phyloP scores from a whole-genome alignment of 2,329 filamentous ascomycete genomes.

The Scopulariopsis brevicaulis region DNA sequence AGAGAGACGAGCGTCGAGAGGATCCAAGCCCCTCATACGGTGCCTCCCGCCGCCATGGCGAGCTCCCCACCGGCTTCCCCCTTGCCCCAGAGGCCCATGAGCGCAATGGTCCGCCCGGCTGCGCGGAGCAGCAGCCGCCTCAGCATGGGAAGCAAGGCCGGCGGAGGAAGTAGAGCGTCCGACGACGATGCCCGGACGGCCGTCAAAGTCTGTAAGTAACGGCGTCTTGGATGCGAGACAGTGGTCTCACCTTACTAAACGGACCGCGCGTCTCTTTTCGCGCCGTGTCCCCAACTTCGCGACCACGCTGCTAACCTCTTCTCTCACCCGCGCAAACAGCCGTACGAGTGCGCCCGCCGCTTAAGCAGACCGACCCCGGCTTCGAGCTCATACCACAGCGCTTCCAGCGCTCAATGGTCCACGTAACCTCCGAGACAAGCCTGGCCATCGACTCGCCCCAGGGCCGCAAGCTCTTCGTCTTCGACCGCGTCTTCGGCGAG shows the following conservation, averaged over 20 bases:
- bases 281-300: constrained; percentile 1
- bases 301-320: background rate
- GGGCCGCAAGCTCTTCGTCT: constrained; percentile 90
- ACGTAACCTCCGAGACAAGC: constrained; percentile 76
- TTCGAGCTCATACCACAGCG: constrained; percentile 92
- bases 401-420: constrained; percentile 87
- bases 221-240: background rate
- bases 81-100: constrained; percentile 59
- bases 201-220: constrained; percentile 75
- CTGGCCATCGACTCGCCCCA: constrained; percentile 84
- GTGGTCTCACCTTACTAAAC: background rate
- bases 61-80: constrained; percentile 61
- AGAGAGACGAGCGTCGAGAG: background rate
- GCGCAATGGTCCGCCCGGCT: constrained; percentile 65
- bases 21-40: background rate
- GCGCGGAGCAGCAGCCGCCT: constrained; percentile 70
- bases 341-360: constrained; percentile 82
- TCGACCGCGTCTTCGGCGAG: constrained; percentile 85
- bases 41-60: constrained; percentile 36
- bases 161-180: constrained; percentile 67
- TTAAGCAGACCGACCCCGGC: constrained; percentile 75
- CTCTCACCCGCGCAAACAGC: constrained; percentile 35
- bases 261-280: background rate
- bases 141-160: constrained; percentile 71
- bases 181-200: constrained; percentile 86